Base-by-base conservation (phyloP, 2,329 filamentous ascomycete species). In the Simplicillium sp. region DNA sequence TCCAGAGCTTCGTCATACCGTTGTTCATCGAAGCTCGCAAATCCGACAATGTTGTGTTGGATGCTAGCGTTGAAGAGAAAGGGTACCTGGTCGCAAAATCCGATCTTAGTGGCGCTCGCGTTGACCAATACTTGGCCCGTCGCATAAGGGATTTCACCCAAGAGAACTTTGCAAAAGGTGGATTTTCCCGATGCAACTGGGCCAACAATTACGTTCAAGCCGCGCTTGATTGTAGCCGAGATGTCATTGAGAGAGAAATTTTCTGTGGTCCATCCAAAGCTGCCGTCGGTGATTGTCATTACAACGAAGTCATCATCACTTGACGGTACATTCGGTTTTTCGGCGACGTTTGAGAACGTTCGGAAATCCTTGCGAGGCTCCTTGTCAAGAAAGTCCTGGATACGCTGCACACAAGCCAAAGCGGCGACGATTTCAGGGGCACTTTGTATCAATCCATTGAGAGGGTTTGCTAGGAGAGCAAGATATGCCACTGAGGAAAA, bases 81-180 rank as follows among this genome's bases (percentile, higher is more conserved):
- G 3, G 53, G 55, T 0, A 51, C 53, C 31, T 61, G 59, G 13
- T 57, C 56, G 33, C 58, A 61, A 40, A 57, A 61, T 3, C 54
- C 57, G 7, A 60, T 51, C 2, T 38, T 44, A 2, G 50, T 44
- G 1, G 39, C 42, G 0, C 45, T 42, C 1, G 52, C 45, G 3
- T 44, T 45, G 1, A 48, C 25, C 0, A 28, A 44, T 1, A 51
- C 48, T 2, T 40, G 43, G 0, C 54, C 54, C 2, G 46, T 50
- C 13, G 40, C 46, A 1, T 48, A 46, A 0, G 56, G 51, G 0
- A 56, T 36, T 28, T 59, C 56, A 1, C 56, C 56, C 0, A 59
- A 46, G 0, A 71, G 48, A 1, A 57, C 60, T 28, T 62, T 64
- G 53, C 58, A 63, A 0, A 67, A 47, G 0, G 64, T 60, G 0